Evolutionary conservation across 1,284 basidiomycete genomes (phyloP).

Genomic region (Mycosarcoma maydis): DNA sequence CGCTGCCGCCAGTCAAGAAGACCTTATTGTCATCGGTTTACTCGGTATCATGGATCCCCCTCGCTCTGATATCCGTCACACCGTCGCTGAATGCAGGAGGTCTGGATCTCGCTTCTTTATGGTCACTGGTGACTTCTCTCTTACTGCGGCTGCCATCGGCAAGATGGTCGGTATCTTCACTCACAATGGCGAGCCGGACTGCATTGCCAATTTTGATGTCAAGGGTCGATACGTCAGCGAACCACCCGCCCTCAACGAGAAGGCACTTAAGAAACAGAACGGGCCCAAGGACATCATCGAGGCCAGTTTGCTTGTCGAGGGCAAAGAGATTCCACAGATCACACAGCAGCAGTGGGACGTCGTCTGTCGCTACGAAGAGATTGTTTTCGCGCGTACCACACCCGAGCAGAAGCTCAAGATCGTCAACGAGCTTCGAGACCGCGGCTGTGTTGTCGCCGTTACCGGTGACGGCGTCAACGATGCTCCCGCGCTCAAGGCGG

Average conservation of each 20-base stretch:
- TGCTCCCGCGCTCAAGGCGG: conserved; percentile 70
- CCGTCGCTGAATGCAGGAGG: conserved; percentile 71
- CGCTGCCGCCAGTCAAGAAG: conserved; percentile 58
- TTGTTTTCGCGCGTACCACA: conserved; percentile 79
- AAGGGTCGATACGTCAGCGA: conserved; percentile 23
- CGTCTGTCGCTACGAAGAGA: conserved; percentile 73
- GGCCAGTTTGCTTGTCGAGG: conserved; percentile 34
- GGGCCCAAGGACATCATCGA: conserved; percentile 36
- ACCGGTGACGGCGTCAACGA: conserved; percentile 79
- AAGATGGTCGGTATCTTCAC: conserved; percentile 74
- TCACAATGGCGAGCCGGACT: conserved; percentile 58
- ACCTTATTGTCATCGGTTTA: conserved; percentile 74
- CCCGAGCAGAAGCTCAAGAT: conserved; percentile 77
- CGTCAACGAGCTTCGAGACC: conserved; percentile 73
- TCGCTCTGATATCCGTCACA: conserved; percentile 72
- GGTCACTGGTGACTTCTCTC: conserved; percentile 75
- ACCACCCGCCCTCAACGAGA: conserved; percentile 39
- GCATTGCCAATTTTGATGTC: conserved; percentile 67
- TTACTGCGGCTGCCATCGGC: conserved; percentile 74
- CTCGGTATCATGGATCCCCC: conserved; percentile 76
- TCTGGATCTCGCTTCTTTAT: conserved; percentile 77
- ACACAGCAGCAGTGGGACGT: conserved; percentile 69
- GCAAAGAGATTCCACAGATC: conserved; percentile 38
- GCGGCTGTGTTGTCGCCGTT: conserved; percentile 72
- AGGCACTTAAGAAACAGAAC: conserved; percentile 31